Conservation (phyloP, 2,329 filamentous ascomycete genomes). For the Fusarium subglutinans region DNA sequence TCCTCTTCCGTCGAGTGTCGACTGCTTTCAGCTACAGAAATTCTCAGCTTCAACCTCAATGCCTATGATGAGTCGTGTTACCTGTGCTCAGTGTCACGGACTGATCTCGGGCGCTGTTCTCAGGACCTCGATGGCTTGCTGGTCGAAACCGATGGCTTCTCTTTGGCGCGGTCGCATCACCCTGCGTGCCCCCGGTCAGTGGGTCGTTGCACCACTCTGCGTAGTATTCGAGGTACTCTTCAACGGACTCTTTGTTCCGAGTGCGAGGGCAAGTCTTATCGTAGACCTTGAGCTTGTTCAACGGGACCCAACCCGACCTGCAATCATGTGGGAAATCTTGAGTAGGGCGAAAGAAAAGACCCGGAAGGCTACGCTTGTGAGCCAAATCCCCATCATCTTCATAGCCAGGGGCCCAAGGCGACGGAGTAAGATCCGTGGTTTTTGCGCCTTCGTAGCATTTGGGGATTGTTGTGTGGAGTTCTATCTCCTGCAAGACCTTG, state of each 20-base stretch:
- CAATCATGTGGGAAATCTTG: not conserved
- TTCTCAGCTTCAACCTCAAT: not conserved
- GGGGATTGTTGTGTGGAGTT: not conserved
- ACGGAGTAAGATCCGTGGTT: not conserved
- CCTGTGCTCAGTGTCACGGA: not conserved
- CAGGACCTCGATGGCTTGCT: not conserved
- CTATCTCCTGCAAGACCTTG: not conserved
- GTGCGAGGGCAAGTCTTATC: not conserved
- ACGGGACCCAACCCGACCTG: not conserved
- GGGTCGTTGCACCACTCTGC: not conserved
- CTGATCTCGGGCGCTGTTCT: not conserved
- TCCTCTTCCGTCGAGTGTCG: not conserved
- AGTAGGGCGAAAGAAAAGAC: not conserved
- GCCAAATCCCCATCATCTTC: not conserved
- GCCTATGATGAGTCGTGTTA: not conserved
- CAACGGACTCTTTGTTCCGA: not conserved
- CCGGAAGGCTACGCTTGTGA: not conserved
- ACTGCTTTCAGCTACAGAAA: not conserved
- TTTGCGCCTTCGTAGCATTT: not conserved
- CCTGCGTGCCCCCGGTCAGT: too few relatives aligned
- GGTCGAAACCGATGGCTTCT: not conserved
- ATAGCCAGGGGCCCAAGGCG: not conserved
- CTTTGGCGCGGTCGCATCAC: not conserved
- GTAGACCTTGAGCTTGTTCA: not conserved
- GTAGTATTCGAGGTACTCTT: not conserved